Base-by-base conservation (phyloP, 2,329 filamentous ascomycete species). In the Ceratocystis destructans region DNA sequence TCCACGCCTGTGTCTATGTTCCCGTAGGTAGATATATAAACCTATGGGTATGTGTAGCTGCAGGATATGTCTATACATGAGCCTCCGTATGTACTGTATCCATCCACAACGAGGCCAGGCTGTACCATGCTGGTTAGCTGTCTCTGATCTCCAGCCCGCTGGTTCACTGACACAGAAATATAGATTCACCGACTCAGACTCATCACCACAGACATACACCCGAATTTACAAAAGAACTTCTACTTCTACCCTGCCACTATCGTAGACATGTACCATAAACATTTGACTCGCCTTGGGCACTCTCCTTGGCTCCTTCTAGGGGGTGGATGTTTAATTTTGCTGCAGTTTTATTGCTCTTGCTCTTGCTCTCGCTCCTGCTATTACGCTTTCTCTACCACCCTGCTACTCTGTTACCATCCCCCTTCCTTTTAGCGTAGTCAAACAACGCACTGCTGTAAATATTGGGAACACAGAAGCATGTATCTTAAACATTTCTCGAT, bases 381-480 rank as follows among this genome's bases (percentile, higher is more conserved):
- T 41, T 41, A 41, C 37, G 37, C 3, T 15, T 12, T 41, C 37
- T 10, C 10, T 41, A 12, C 37, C 37, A 41, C 53, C 48, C 48
- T 15, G 28, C 53, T 33, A 31, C 28, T 57, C 25, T 57, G 37
- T 41, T 41, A 15, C 37, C 12, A 41, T 41, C 12, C 37, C 37
- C 37, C 28, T 28, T 57, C 28, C 53, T 57, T 33, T n/a, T 31
- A 57, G 28, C 53, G 22, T 50, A 17, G 62, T 65, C 59, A 45
- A 59, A 68, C 66, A 62, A 44, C 41, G 17, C 50, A 65, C 64
- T 37, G 61, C 48, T 59, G 62, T 22, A 61, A 68, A 68, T 65
- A 68, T 68, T 68, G 63, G 66, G 45, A 50, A 61, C 62, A 68
- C 64, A 61, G 41, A 66, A 65, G 64, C 59, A 45, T 65, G 66